These are phyloP conservation scores for Diaporthe citrichinensis DNA, from an alignment of 2,329 filamentous ascomycete genomes.

Conservation along the genomic window DNA sequence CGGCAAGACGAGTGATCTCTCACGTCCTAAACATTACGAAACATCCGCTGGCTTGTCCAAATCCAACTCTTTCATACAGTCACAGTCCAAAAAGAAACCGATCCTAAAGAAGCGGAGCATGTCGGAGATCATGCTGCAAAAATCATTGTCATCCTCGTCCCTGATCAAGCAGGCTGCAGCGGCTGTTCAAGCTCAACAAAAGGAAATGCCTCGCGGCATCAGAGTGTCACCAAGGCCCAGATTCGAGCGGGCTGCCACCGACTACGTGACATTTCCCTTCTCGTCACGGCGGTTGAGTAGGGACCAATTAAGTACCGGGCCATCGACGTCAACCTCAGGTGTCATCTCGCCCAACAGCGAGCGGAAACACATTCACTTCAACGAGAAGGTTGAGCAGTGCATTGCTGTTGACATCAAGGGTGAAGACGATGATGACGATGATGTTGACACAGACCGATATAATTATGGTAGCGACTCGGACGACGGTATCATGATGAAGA, in stretches of 20 bases:
- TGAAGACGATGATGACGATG: constrained; percentile 77
- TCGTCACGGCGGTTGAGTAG: constrained; percentile 72
- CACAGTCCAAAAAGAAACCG: constrained; percentile 79
- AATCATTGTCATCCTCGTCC: constrained; percentile 89
- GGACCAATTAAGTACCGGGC: constrained; percentile 74
- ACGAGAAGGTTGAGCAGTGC: constrained; percentile 95
- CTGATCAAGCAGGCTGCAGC: constrained; percentile 91
- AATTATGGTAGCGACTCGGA: constrained; percentile 76
- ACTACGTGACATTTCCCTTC: constrained; percentile 77
- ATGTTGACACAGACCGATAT: constrained; percentile 59
- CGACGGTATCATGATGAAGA: constrained; percentile 87
- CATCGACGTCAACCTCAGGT: constrained; percentile 81
- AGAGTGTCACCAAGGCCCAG: constrained; percentile 65
- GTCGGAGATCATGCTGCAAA: constrained; percentile 94
- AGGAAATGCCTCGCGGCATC: constrained; percentile 56
- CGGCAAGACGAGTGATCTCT: constrained; percentile 54
- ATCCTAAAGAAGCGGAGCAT: constrained; percentile 97
- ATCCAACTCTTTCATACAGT: constrained; percentile 74
- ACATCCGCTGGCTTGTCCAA: constrained; percentile 63
- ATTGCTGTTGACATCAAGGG: constrained; percentile 93
- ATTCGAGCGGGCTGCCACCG: constrained; percentile 76
- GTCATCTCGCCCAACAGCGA: constrained; percentile 73
- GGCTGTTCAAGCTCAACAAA: constrained; percentile 86
- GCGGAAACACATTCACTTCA: constrained; percentile 93
- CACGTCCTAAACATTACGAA: constrained; percentile 8